Percentiles rank a stretch among this genome's conserved stretches.
These are phyloP conservation scores for Diaporthe ampelina DNA, from an alignment of 2,329 filamentous ascomycete genomes.

Conservation along the genomic window DNA sequence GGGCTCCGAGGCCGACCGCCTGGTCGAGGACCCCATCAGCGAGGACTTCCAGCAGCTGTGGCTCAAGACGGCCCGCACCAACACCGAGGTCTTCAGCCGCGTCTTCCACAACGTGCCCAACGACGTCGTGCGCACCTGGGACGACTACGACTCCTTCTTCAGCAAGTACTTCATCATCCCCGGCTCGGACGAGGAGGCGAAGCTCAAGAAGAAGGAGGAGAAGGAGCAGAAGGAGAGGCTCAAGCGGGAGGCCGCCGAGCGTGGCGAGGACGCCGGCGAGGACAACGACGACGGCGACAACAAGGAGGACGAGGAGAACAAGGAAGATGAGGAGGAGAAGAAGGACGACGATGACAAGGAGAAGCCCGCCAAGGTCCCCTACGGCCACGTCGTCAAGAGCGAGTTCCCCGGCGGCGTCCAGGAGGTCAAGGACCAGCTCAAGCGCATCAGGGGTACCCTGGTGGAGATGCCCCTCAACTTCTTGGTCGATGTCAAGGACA, in stretches of 20 bases:
- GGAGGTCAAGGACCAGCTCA: conserved; percentile 80
- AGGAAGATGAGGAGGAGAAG: conserved; percentile 54
- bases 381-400: conserved; percentile 88
- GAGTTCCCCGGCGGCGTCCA: conserved; percentile 80
- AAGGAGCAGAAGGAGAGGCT: conserved; percentile 57
- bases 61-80: conserved; percentile 78
- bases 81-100: conserved; percentile 84
- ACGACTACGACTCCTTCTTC: conserved; percentile 81
- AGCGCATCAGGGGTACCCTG: conserved; percentile 76
- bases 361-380: conserved; percentile 73
- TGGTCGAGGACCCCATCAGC: conserved; percentile 82
- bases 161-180: conserved; percentile 74
- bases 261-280: background rate
- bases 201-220: conserved; percentile 53
- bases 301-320: conserved; percentile 65
- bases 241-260: background rate
- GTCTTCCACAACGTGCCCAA: conserved; percentile 86
- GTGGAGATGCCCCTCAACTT: conserved; percentile 95
- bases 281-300: conserved; percentile 55
- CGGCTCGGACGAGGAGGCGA: conserved; percentile 56
- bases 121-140: conserved; percentile 78
- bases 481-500: conserved; percentile 83
- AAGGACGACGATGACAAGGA: conserved; percentile 56
- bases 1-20: conserved; percentile 74
- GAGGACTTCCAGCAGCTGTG: conserved; percentile 79